Base-by-base conservation (phyloP, 1,284 basidiomycete species). In the Fomitiporia mediterranea region DNA sequence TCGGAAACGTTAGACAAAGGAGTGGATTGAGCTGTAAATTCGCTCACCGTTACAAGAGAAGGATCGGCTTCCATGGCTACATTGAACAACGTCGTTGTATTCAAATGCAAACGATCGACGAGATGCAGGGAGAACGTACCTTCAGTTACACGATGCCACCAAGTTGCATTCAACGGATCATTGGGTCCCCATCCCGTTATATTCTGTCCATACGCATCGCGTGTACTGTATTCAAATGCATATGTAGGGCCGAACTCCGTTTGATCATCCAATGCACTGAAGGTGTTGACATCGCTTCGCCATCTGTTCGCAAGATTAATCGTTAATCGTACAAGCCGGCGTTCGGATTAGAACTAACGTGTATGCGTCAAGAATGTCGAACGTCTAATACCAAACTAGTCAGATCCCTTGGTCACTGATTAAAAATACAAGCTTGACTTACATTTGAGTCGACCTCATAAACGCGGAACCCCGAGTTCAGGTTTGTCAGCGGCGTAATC, bases 71-170 rank as follows among this genome's bases (percentile, higher is more conserved):
- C 74, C 89, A 91, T 91, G 51, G 79, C 83, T 84, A 59, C 54
- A 48, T 55, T 42, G 30, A 7, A 13, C 13, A 15, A 25, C 25
- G 32, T 7, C n/a, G 34, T 17, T 13, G 4, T 48, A 48, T 7
- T 19, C 7, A 5, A 21, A 32, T 37, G 9, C 27, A 3, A 7
- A 28, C 13, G 27, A 15, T 28, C 17, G 30, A 48, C 46, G 25
- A 27, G 23, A 17, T 30, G 40, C 13, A 19, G 21, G 37, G 39
- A 46, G 35, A 44, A 71, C 72, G 59, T 57, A 83, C 85, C 79
- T 71, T 91, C 87, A 2, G 90, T 91, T 39, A 91, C 81, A 25
- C 70, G 77, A 63, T 90, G 87, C 88, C 89, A 92, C 82, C 86
- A 92, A 4, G 89, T 90, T 15, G 85, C 87, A 63, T 92, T 92